Evolutionary conservation across 495 filamentous ascomycete genomes (phyloP).

Genomic region (Trichoderma erinaceum): DNA sequence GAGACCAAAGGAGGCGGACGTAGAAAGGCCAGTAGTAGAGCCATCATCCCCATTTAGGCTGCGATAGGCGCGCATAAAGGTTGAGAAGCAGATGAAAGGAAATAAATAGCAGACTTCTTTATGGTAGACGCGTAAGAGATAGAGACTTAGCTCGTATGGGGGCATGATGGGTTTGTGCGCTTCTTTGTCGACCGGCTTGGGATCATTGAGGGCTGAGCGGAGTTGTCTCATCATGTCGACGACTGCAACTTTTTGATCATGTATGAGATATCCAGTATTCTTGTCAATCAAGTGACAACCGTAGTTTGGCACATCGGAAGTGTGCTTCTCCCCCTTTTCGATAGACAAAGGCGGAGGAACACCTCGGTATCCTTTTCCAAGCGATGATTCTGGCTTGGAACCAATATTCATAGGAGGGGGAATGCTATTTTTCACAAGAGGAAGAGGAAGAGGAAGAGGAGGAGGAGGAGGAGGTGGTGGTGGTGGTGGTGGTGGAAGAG

Average conservation of each 20-base stretch:
- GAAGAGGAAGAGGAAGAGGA: not conserved
- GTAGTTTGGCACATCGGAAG: no score
- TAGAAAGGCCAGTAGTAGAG: not conserved
- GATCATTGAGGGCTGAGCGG: no score
- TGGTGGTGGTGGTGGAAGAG: not conserved
- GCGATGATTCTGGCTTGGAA: not conserved
- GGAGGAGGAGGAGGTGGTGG: not conserved
- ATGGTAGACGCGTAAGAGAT: not conserved
- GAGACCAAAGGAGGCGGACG: not conserved
- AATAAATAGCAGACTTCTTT: not conserved
- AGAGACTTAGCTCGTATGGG: not conserved
- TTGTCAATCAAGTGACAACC: no score
- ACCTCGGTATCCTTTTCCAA: no score
- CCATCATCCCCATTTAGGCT: not conserved
- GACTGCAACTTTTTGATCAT: no score
- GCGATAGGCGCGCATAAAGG: not conserved
- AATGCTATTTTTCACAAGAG: not conserved
- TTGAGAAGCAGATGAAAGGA: not conserved
- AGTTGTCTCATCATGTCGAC: no score
- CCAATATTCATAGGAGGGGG: not conserved
- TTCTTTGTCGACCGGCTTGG: no score
- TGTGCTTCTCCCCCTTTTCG: no score
- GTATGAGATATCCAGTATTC: no score
- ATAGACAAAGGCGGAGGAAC: no score
- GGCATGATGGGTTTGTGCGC: not conserved